phyloP scores from a whole-genome alignment of 768 basidiomycete species.

The Tulasnella sp. region DNA sequence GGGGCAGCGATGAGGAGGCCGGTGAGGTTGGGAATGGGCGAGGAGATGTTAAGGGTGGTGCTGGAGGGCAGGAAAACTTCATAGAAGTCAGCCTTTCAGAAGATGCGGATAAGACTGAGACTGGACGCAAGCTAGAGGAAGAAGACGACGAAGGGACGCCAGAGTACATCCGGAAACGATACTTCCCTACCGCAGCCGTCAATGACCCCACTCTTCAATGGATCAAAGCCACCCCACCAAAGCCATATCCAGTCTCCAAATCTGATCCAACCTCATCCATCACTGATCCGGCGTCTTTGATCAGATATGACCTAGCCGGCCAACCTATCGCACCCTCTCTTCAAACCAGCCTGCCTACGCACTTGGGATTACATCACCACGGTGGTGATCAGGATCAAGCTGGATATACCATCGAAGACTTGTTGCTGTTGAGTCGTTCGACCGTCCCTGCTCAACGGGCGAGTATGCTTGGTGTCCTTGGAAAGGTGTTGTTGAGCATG shows the following conservation, averaged over 20 bases:
- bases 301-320: slow-evolving; percentile 62
- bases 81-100: not conserved
- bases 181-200: slow-evolving; percentile 60
- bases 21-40: no score
- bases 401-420: slow-evolving; percentile 80
- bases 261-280: slow-evolving; percentile 21
- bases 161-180: slow-evolving; percentile 71
- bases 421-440: slow-evolving; percentile 67
- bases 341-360: slow-evolving; percentile 55
- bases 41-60: no score
- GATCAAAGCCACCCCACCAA: slow-evolving; percentile 36
- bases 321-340: slow-evolving; percentile 46
- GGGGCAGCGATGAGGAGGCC: no score
- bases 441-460: slow-evolving; percentile 76
- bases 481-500: slow-evolving; percentile 37
- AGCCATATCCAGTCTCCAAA: no score
- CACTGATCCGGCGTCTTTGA: slow-evolving; percentile 23
- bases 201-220: slow-evolving; percentile 71
- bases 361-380: slow-evolving; percentile 86
- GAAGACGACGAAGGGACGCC: slow-evolving; percentile 50
- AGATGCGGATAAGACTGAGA: not conserved
- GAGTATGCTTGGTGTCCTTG: slow-evolving; percentile 65
- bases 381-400: slow-evolving; percentile 61
- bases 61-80: not conserved
- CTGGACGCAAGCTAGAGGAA: not conserved